Base-by-base conservation (phyloP, 2,329 filamentous ascomycete genomes). In the Daldinia sp. region DNA sequence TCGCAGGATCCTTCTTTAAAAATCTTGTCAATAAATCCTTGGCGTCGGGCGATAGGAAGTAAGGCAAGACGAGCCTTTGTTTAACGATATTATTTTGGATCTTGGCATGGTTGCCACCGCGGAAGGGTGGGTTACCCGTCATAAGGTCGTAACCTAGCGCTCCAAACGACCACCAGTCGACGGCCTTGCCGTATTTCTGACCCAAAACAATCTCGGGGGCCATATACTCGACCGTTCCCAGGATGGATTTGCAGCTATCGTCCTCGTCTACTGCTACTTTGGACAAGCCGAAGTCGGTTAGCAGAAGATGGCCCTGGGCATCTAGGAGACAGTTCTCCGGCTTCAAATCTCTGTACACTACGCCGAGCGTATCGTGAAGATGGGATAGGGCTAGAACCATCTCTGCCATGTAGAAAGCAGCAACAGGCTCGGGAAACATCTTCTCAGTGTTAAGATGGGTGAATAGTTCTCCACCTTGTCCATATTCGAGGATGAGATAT, bases 151-250 rank as follows among this genome's bases (percentile, higher is more conserved):
- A 97, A 37, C 93, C 94, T 51, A 99, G 87, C 2, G 95, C 94
- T 39, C 97, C 96, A 53, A 99, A 90, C 4, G 94, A 97, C 96
- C 96, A 99, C 95, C 95, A 99, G 82, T 99, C 96, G 18, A 98
- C 97, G 1, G 94, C 91, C 80, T 94, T 95, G 76, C 95, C 94
- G 79, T 99, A 99, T 72, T 93, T 90, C 72, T 92, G 90, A 68
- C 94, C 94, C 69, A 90, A 88, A 68, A 99, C 89, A 58, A 99
- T 92, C 81, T 99, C 96, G 0, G 96, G 96, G 0, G 96, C 97
- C 96, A 99, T 99, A 86, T 99, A 99, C 79, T 98, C 96, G 65
- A 98, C 91, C 0, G 96, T 99, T 57, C 96, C 96, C 9, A 98
- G 89, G 72, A 98, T 92, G 46, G 93, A 97, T 81, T 94, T 93